Percentiles rank a stretch among this genome's conserved stretches.
phyloP scores from a whole-genome alignment of 1,139 yeast species.

The Taphrina flavorubra region DNA sequence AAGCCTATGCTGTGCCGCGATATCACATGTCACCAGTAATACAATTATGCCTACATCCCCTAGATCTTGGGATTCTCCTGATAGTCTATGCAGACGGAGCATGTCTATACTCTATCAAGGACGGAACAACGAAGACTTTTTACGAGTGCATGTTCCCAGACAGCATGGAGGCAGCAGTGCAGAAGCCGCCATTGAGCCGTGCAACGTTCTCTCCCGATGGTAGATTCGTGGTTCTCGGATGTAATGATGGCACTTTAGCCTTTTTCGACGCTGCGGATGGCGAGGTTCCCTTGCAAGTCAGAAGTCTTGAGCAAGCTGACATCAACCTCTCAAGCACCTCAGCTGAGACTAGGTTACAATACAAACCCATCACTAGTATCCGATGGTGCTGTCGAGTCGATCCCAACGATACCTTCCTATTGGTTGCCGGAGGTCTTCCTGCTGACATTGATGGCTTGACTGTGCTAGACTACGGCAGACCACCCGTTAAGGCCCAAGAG shows the following conservation, averaged over 20 bases:
- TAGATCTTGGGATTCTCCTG: conserved; percentile 80
- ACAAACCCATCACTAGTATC: conserved; percentile 56
- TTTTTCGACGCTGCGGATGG: conserved; percentile 93
- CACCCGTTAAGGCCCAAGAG: conserved; percentile 76
- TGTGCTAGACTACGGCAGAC: conserved; percentile 76
- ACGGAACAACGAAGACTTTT: conserved; percentile 62
- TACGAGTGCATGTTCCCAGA: conserved; percentile 66
- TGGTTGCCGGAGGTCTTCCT: conserved; percentile 69
- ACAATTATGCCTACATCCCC: conserved; percentile 78
- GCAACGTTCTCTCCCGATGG: conserved; percentile 95
- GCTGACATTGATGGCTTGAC: conserved; percentile 64
- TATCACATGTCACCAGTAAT: conserved; percentile 61
- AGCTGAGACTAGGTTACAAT: conserved; percentile 37
- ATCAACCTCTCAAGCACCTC: conserved; percentile 61
- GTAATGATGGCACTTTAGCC: conserved; percentile 79
- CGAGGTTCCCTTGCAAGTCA: conserved; percentile 67
- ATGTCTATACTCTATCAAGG: conserved; percentile 68
- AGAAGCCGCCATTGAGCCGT: conserved; percentile 62
- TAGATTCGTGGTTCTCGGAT: conserved; percentile 75
- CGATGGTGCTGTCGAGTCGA: conserved; percentile 71
- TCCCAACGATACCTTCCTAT: conserved; percentile 76
- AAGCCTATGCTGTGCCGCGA: conserved; percentile 47
- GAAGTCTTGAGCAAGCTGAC: conserved; percentile 70
- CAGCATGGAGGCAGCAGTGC: conserved; percentile 60
- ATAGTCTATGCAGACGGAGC: conserved; percentile 76